Conservation (phyloP, 2,329 filamentous ascomycete genomes). For the Epichloe amarillans region DNA sequence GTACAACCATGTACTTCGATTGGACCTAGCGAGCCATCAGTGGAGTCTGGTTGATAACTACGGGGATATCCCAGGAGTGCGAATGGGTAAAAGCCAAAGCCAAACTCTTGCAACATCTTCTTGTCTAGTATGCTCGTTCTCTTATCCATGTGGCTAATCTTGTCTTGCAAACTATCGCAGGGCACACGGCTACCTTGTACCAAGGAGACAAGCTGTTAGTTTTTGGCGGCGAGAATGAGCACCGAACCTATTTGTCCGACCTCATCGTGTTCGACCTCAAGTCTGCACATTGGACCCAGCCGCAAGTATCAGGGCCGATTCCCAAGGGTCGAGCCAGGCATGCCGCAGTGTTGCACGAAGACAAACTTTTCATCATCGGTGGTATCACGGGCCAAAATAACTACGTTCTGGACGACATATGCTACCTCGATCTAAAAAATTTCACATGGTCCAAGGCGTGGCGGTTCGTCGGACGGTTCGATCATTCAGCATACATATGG, state of each 20-base stretch:
- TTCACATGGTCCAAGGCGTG: slow-evolving; percentile 95
- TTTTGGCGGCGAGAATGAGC: slow-evolving; percentile 96
- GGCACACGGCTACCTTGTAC: slow-evolving; percentile 89
- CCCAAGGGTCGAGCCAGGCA: slow-evolving; percentile 87
- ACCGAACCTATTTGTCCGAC: slow-evolving; percentile 87
- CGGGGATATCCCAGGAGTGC: slow-evolving; percentile 90
- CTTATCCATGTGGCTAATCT: slow-evolving; percentile 1
- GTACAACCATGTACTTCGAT: slow-evolving; percentile 88
- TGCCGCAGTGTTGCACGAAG: slow-evolving; percentile 86
- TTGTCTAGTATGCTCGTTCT: background rate
- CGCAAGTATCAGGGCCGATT: slow-evolving; percentile 68
- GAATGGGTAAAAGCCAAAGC: slow-evolving; percentile 55
- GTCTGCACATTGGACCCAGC: slow-evolving; percentile 90
- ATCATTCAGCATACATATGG: slow-evolving; percentile 91
- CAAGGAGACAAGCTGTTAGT: slow-evolving; percentile 91
- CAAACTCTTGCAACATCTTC: background rate
- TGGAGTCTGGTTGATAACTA: slow-evolving; percentile 98
- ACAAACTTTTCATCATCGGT: slow-evolving; percentile 90
- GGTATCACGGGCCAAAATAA: slow-evolving; percentile 92
- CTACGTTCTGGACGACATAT: slow-evolving; percentile 87
- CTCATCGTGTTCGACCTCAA: slow-evolving; percentile 92
- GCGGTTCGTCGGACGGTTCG: slow-evolving; percentile 89
- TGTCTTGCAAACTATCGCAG: slow-evolving; percentile 29
- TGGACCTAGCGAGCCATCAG: slow-evolving; percentile 77
- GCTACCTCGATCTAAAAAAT: slow-evolving; percentile 91